Percentiles rank a stretch among this genome's conserved stretches.
These are phyloP conservation scores for Yamadazyma ubonensis DNA, from an alignment of 805 yeast genomes.

Conservation along the genomic window DNA sequence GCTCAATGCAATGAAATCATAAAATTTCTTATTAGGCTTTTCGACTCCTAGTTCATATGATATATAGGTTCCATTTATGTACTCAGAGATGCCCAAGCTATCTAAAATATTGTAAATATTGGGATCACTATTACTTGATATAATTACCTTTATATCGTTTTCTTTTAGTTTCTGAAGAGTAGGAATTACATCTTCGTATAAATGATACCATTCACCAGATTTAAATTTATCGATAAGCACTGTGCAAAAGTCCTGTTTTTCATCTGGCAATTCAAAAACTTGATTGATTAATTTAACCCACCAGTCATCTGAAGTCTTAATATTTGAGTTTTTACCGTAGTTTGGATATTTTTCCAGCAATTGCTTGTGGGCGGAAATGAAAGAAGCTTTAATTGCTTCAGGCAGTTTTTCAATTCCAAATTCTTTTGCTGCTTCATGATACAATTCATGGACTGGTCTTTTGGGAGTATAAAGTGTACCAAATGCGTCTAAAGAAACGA, in stretches of 20 bases:
- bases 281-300: slow-evolving; percentile 54
- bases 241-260: slow-evolving; percentile 39
- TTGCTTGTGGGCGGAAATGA: slow-evolving; percentile 32
- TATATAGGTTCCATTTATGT: slow-evolving; percentile 44
- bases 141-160: slow-evolving; percentile 37
- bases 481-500: slow-evolving; percentile 67
- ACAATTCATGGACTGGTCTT: slow-evolving; percentile 53
- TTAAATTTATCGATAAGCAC: slow-evolving; percentile 50
- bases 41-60: slow-evolving; percentile 56
- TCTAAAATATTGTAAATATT: slow-evolving; percentile 46
- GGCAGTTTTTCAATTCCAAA: slow-evolving; percentile 40
- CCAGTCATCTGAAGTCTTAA: slow-evolving; percentile 43
- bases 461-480: slow-evolving; percentile 63
- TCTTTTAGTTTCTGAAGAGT: slow-evolving; percentile 35
- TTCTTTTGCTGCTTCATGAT: slow-evolving; percentile 46
- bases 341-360: slow-evolving; percentile 50
- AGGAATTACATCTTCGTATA: slow-evolving; percentile 54
- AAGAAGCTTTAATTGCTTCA: slow-evolving; percentile 24
- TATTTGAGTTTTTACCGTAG: slow-evolving; percentile 50
- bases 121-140: slow-evolving; percentile 64
- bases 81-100: slow-evolving; percentile 44
- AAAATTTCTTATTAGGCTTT: slow-evolving; percentile 55
- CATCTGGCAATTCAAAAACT: slow-evolving; percentile 38
- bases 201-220: slow-evolving; percentile 49
- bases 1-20: slow-evolving; percentile 24